A percentile compares a stretch with the other conserved stretches of the same genome.
These are phyloP conservation scores for Leccinum pallidistipes DNA, from an alignment of 1,284 basidiomycete species.

Conservation along the genomic window DNA sequence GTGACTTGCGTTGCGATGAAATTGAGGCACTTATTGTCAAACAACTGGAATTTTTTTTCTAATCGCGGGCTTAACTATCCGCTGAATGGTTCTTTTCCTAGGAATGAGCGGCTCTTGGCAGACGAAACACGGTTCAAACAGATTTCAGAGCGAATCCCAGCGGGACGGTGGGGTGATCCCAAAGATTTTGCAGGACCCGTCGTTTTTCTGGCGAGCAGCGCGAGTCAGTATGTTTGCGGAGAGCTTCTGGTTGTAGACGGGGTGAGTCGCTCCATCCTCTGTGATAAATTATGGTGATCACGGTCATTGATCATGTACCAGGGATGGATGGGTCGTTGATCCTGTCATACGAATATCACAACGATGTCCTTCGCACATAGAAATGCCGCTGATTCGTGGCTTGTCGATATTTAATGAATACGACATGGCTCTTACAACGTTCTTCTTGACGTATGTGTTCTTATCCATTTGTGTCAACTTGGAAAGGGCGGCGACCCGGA, in stretches of 20 bases:
- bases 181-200: slow-evolving; percentile 88
- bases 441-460: slow-evolving; percentile 23
- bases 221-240: slow-evolving; percentile 89
- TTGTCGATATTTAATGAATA: slow-evolving; percentile 1
- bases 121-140: slow-evolving; percentile 79
- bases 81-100: slow-evolving; percentile 34
- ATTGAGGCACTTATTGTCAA: slow-evolving; percentile 10
- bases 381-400: slow-evolving; percentile 2
- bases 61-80: slow-evolving; percentile 17
- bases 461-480: slow-evolving; percentile 5
- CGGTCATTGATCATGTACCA: slow-evolving; percentile 27
- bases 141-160: slow-evolving; percentile 93
- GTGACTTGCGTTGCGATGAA: slow-evolving; percentile 7
- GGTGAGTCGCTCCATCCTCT: slow-evolving; percentile 38
- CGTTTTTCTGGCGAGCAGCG: slow-evolving; percentile 86
- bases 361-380: slow-evolving; percentile 1
- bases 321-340: slow-evolving; percentile 68
- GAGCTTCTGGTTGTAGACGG: slow-evolving; percentile 83
- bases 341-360: slow-evolving; percentile 3
- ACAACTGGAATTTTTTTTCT: background rate
- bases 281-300: slow-evolving; percentile 16
- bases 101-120: slow-evolving; percentile 78
- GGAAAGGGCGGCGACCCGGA: slow-evolving; percentile 9
- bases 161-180: slow-evolving; percentile 87
- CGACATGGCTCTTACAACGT: slow-evolving; percentile 1